A percentile compares a stretch with the other conserved stretches of the same genome.
Conservation (phyloP, 306 rosid genomes). For the Dicorynia guianensis region DNA sequence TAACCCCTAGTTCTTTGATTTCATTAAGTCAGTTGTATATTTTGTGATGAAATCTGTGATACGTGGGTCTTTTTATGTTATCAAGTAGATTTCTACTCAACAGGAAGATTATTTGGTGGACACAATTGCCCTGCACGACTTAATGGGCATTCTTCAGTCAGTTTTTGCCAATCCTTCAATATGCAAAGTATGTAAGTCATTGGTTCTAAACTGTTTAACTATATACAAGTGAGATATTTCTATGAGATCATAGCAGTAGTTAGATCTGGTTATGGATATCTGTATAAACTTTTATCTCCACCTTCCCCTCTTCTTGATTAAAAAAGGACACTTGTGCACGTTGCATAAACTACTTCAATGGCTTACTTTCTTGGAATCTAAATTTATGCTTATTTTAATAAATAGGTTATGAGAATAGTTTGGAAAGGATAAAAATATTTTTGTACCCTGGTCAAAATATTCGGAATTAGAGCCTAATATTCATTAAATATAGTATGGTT, state of each 20-base stretch:
- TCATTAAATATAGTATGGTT: conserved; percentile 17
- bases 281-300: background rate
- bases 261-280: background rate
- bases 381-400: background rate
- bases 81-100: conserved; percentile 69
- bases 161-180: conserved; percentile 78
- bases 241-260: background rate
- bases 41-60: conserved; percentile 30
- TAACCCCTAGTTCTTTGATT: background rate
- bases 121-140: conserved; percentile 85
- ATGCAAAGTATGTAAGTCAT: conserved; percentile 73
- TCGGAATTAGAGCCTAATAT: conserved; percentile 10
- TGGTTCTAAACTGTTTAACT: background rate
- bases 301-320: background rate
- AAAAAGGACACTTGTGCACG: too few relatives aligned
- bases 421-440: background rate
- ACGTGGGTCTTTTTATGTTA: background rate
- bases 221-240: conserved; percentile 9
- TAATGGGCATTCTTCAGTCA: conserved; percentile 70
- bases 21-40: background rate
- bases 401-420: conserved; percentile 12
- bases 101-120: conserved; percentile 90
- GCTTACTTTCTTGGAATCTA: conserved; percentile 12
- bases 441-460: background rate
- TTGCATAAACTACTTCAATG: background rate